Percentiles rank a stretch among this genome's conserved stretches.
These are phyloP conservation scores for Sorghum bicolor DNA, from an alignment of 176 grass and related monocot genomes.

Conservation along the genomic window Sorghum_bicolor_NCBIv3 NC_012873.2:62244001-62244500, in stretches of 20 bases:
- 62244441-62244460: no score
- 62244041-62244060: slow-evolving; percentile 43
- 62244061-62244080: slow-evolving; percentile 55
- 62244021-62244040: slow-evolving; percentile 34
- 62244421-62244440: no score
- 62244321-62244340: background rate
- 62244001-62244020: slow-evolving; percentile 29
- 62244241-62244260: background rate
- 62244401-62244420: no score
- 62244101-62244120: slow-evolving; percentile 47
- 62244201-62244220: background rate
- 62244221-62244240: background rate
- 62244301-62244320: no score
- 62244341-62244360: background rate
- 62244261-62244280: background rate
- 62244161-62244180: background rate
- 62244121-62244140: slow-evolving; percentile 1
- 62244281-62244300: background rate
- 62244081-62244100: slow-evolving; percentile 36
- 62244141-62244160: slow-evolving; percentile 49
- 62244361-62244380: background rate
- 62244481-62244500: no score
- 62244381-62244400: background rate
- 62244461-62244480: no score
- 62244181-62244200: background rate